phyloP scores from a whole-genome alignment of 148 eudicot genomes.

The Fagopyrum esculentum region DNA sequence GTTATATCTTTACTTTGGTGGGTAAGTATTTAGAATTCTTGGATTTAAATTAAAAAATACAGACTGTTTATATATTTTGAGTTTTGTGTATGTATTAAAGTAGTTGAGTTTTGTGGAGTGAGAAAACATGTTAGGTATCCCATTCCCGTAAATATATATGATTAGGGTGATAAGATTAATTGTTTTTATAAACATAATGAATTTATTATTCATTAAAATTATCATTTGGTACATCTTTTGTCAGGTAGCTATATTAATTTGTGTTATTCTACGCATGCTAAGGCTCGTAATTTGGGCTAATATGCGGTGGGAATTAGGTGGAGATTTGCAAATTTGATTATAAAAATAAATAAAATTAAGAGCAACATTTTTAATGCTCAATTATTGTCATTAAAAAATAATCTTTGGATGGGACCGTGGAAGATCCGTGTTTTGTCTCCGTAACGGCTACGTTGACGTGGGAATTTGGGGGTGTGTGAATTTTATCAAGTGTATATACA shows the following conservation, averaged over 20 bases:
- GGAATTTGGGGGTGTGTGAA: background rate
- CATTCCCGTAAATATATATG: background rate
- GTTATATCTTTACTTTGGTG: too few relatives aligned
- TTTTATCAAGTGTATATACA: too few relatives aligned
- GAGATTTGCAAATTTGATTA: background rate
- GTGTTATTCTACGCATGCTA: background rate
- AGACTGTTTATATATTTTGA: too few relatives aligned
- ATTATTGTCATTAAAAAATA: background rate
- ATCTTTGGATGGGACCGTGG: background rate
- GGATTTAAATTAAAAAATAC: too few relatives aligned
- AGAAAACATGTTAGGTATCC: background rate
- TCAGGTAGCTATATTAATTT: background rate
- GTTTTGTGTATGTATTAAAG: too few relatives aligned
- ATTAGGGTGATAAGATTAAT: too few relatives aligned
- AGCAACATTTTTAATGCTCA: background rate
- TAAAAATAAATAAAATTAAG: background rate
- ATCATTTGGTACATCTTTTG: background rate
- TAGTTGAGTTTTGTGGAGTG: background rate
- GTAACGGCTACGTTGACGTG: slow-evolving; percentile 2
- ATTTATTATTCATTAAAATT: background rate
- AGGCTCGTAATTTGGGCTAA: background rate
- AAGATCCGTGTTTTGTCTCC: background rate
- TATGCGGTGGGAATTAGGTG: background rate
- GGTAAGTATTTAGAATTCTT: too few relatives aligned
- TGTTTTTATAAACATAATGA: background rate